phyloP scores from a whole-genome alignment of 306 rosid genomes.

The Arachis hypogaea region DNA sequence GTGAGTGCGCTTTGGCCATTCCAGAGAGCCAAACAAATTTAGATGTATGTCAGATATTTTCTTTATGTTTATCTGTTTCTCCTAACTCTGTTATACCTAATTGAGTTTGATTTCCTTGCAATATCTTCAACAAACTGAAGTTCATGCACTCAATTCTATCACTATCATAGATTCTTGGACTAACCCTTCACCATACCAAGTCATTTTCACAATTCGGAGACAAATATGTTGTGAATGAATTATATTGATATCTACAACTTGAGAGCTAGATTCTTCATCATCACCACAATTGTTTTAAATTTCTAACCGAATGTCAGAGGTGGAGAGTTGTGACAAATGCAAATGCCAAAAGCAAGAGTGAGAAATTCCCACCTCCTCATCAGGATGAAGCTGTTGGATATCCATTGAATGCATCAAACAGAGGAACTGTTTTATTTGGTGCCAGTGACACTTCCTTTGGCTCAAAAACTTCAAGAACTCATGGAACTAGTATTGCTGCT shows the following conservation, averaged over 20 bases:
- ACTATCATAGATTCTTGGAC: neutral
- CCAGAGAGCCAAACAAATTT: slow-evolving; percentile 80
- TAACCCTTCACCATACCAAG: neutral
- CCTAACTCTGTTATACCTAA: slow-evolving; percentile 16
- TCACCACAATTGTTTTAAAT: neutral
- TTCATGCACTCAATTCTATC: slow-evolving; percentile 27
- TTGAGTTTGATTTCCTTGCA: slow-evolving; percentile 7
- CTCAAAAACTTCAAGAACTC: slow-evolving; percentile 59
- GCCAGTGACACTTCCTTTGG: slow-evolving; percentile 59
- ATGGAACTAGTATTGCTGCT: slow-evolving; percentile 49
- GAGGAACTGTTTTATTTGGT: slow-evolving; percentile 71
- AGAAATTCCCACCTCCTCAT: slow-evolving; percentile 96
- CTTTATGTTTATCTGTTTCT: slow-evolving; percentile 2
- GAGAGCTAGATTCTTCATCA: slow-evolving; percentile 24
- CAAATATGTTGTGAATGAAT: neutral
- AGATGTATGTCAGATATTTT: slow-evolving; percentile 58
- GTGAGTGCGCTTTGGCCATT: slow-evolving; percentile 70
- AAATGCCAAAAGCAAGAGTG: slow-evolving; percentile 90
- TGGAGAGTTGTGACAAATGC: slow-evolving; percentile 75
- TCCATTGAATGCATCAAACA: slow-evolving; percentile 60
- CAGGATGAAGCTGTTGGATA: slow-evolving; percentile 89
- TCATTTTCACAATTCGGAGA: neutral
- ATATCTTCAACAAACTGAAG: slow-evolving; percentile 10
- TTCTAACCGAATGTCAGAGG: slow-evolving; percentile 57
- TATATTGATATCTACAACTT: neutral